Percentiles rank a stretch among this genome's conserved stretches.
Evolutionary conservation across 768 basidiomycete genomes (phyloP).

Genomic region (Hydnomerulius pinastri): DNA sequence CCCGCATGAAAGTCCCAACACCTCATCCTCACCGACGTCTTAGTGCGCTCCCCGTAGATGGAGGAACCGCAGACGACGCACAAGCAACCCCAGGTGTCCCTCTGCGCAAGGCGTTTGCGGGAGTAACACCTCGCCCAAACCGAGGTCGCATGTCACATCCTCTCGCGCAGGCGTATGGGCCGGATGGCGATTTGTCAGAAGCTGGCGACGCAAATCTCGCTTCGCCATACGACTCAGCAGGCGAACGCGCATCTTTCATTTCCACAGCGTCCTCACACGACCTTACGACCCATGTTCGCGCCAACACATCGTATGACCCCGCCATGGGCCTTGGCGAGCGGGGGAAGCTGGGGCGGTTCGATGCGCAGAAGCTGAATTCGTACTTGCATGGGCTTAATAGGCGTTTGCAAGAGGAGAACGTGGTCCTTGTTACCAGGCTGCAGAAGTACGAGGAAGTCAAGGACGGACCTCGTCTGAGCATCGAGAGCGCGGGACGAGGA

Average conservation of each 20-base stretch:
- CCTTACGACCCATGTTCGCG: slow-evolving; percentile 73
- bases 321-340: slow-evolving; percentile 71
- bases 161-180: slow-evolving; percentile 53
- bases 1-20: slow-evolving; percentile 52
- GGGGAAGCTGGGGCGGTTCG: slow-evolving; percentile 75
- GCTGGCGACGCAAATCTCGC: slow-evolving; percentile 27
- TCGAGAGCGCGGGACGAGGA: slow-evolving; percentile 35
- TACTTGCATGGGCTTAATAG: slow-evolving; percentile 87
- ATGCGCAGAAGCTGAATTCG: slow-evolving; percentile 80
- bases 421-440: slow-evolving; percentile 58
- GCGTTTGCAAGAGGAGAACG: slow-evolving; percentile 84
- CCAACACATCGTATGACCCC: slow-evolving; percentile 88
- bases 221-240: slow-evolving; percentile 48
- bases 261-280: slow-evolving; percentile 90
- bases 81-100: slow-evolving; percentile 35
- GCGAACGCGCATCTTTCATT: slow-evolving; percentile 67
- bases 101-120: slow-evolving; percentile 58
- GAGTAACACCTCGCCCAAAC: slow-evolving; percentile 64
- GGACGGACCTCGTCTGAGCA: slow-evolving; percentile 27
- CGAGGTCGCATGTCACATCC: slow-evolving; percentile 62
- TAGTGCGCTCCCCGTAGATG: slow-evolving; percentile 60
- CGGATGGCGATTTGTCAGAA: slow-evolving; percentile 36
- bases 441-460: slow-evolving; percentile 52
- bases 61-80: slow-evolving; percentile 34
- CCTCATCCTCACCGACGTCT: slow-evolving; percentile 51